Base-by-base conservation (phyloP, 192 early-diverging fungal genomes). In the Gigaspora rosea region DNA sequence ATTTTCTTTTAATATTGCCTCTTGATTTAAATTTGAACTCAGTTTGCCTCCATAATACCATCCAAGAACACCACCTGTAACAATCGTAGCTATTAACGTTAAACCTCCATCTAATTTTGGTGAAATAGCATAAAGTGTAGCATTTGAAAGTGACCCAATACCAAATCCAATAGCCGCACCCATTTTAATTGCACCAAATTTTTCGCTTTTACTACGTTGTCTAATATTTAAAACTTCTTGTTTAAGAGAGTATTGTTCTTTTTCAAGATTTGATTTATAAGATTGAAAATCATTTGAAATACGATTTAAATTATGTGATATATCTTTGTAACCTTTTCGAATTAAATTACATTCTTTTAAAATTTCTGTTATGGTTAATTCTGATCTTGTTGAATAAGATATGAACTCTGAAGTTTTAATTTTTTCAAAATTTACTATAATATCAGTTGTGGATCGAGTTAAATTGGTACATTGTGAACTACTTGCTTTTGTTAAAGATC, bases 291-390 rank as follows among this genome's bases (percentile, higher is more conserved):
- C 35, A 18, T 36, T 33, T 18, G 63, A 65, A 36, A 65, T 65
- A 8, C 13, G 33, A 36, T 65, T 27, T 65, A 65, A 41, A 46
- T 27, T 4, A 16, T 4, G 11, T 7, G 15, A n/a, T 16, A 65
- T 65, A 46, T 65, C 36, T 16, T 41, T 6, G 36, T 65, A 65
- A 65, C 63, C 63, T 18, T 8, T 65, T 41, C 22, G 32, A 46
- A 65, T 65, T 46, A 65, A 46, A 41, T 65, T 12, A 65, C 4
- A 65, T 65, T 65, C 63, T 65, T 65, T 65, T 36, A 46, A 15
- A 16, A 65, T 35, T 65, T 65, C 63, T 18, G 27, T 16, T 0
- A 65, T 16, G 15, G 35, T 16, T 36, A 36, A 36, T 36, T 36
- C 15, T 18, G 35, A 41, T 41, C 16, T 36, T 41, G 12, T 36